Conservation (phyloP, 768 basidiomycete genomes). For the Arthromyces matolae region DNA sequence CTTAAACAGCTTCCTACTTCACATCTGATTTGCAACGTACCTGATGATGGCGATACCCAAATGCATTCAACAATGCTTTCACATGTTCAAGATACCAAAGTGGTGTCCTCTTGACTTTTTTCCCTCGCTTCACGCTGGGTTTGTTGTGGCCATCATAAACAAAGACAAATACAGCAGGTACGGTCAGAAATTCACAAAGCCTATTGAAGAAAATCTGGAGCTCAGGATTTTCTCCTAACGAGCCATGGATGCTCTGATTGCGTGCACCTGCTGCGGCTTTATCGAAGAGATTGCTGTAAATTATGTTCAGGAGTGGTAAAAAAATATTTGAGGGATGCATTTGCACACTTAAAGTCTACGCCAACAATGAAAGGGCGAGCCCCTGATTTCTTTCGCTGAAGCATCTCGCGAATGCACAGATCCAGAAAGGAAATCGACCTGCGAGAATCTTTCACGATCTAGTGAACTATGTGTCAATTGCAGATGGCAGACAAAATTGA, state of each 20-base stretch:
- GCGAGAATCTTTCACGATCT: background rate
- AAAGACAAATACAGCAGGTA: background rate
- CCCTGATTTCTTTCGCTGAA: background rate
- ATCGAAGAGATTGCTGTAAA: background rate
- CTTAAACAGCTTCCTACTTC: background rate
- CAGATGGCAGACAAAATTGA: background rate
- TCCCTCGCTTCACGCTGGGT: background rate
- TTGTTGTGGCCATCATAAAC: too few relatives aligned
- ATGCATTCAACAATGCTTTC: background rate
- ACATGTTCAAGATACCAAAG: background rate
- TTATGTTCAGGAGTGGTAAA: background rate
- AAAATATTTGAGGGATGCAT: background rate
- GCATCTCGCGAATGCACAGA: background rate
- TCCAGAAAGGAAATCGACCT: background rate
- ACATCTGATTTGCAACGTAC: too few relatives aligned
- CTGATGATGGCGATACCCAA: background rate
- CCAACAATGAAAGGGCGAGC: background rate
- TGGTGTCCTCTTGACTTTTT: background rate
- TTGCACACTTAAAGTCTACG: background rate
- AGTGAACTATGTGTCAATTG: background rate
- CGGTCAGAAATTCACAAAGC: background rate
- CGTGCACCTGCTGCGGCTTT: background rate
- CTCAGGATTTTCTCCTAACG: background rate
- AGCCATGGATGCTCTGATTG: background rate
- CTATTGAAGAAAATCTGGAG: background rate